Evolutionary conservation across 331 rosid species (phyloP), one percentile per base, ranked within the genome.

Genomic region (Dryas integrifolia): DNA sequence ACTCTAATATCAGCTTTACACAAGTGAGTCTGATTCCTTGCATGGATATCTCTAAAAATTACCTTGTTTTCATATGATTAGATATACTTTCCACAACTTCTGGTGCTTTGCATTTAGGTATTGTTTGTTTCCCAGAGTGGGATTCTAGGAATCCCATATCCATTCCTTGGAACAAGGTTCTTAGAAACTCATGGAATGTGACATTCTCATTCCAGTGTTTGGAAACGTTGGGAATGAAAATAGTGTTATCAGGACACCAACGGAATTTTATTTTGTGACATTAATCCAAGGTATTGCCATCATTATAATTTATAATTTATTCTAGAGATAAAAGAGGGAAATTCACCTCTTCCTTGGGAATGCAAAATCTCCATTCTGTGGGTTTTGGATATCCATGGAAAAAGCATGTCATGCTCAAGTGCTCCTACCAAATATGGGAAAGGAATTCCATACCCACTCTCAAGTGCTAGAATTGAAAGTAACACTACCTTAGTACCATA

Each of bases 1-100:
- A 95, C 55, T 87, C 96, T 62, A 91, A 84, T 69, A 89, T 95
- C 80, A 89, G 88, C 92, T 89, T 95, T 87, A 95, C 97, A 30
- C 90, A 91, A 82, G 98, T 88, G 77, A 85, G 89, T 67, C 53
- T 67, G 43, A 58, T 72, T 70, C 72, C 61, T 52, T 45, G 9
- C 61, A 24, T 15, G 57, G 40, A 9, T 46, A 18, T 0, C 46
- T 6, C 40, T 39, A 39, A 13, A 46, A 58, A 21, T 43, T 51
- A 68, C 21, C 59, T 48, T 50, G 12, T 58, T n/a, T 35, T 38
- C 4, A 39, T 43, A 14, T 35, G 43, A 49, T 18, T 41, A 61
- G 4, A 69, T 50, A 41, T 58, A 50, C 56, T 58, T 44, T 64
- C 56, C 13, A 11, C 56, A 75, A 56, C 38, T 41, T 51, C 45